phyloP scores from a whole-genome alignment of 306 rosid species.

The Vigna trinervia region DNA sequence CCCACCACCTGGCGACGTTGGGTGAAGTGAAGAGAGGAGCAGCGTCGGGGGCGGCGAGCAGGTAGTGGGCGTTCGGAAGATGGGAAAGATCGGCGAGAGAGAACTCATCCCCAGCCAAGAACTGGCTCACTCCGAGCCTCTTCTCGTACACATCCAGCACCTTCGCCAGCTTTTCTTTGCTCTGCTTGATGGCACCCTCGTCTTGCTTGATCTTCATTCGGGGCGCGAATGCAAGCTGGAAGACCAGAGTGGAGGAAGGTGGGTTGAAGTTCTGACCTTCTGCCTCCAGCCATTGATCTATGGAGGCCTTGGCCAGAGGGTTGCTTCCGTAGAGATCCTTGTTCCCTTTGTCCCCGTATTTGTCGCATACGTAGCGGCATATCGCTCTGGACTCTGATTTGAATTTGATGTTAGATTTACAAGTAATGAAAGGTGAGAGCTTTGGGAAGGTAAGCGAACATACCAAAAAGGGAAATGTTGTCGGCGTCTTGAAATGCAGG shows the following conservation, averaged over 20 bases:
- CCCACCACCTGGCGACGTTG: conserved; percentile 85
- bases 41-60: conserved; percentile 44
- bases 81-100: conserved; percentile 90
- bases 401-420: neutral
- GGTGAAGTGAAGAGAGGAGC: conserved; percentile 56
- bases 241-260: conserved; percentile 65
- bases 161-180: conserved; percentile 62
- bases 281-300: conserved; percentile 89
- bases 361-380: conserved; percentile 87
- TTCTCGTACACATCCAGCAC: conserved; percentile 75
- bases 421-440: no score
- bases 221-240: conserved; percentile 88
- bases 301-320: conserved; percentile 70
- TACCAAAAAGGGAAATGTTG: conserved; percentile 70
- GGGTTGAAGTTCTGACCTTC: conserved; percentile 86
- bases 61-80: conserved; percentile 76
- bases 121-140: conserved; percentile 64
- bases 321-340: conserved; percentile 66
- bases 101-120: conserved; percentile 79
- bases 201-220: conserved; percentile 79
- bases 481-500: conserved; percentile 80
- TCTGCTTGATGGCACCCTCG: conserved; percentile 56
- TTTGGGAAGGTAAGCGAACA: no score
- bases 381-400: conserved; percentile 77
- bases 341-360: conserved; percentile 63